These are phyloP conservation scores for Piper longum DNA, from an alignment of 164 flowering plant genomes.

Conservation along the genomic window DNA sequence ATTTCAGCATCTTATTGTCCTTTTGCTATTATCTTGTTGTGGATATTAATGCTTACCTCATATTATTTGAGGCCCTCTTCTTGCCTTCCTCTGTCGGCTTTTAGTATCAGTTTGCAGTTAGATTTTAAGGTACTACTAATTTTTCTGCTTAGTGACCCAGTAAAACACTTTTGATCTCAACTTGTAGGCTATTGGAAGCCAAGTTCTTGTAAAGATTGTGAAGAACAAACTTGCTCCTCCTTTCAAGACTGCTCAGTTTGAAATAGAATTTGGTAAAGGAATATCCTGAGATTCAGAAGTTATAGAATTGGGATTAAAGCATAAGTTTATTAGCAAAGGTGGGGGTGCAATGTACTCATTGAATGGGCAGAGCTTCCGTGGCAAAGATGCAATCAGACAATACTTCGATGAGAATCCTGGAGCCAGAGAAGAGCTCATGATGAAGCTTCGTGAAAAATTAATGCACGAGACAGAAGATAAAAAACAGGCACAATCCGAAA, in stretches of 20 bases:
- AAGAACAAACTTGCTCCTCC: slow-evolving; percentile 97
- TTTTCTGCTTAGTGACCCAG: neutral
- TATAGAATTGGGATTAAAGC: slow-evolving; percentile 52
- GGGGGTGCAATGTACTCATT: slow-evolving; percentile 28
- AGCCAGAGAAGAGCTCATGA: slow-evolving; percentile 35
- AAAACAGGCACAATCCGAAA: slow-evolving; percentile 15
- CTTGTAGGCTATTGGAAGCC: slow-evolving; percentile 61
- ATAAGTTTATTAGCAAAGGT: slow-evolving; percentile 38
- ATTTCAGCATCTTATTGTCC: too few relatives aligned
- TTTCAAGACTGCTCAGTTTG: slow-evolving; percentile 64
- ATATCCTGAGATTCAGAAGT: slow-evolving; percentile 57
- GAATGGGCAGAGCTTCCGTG: slow-evolving; percentile 36
- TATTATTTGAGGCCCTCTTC: too few relatives aligned
- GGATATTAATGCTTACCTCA: too few relatives aligned
- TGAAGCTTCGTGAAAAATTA: slow-evolving; percentile 52
- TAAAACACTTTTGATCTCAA: slow-evolving; percentile 1
- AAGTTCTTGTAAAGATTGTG: slow-evolving; percentile 72
- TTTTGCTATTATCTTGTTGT: too few relatives aligned
- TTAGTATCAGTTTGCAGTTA: neutral
- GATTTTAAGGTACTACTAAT: neutral
- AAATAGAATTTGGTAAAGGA: slow-evolving; percentile 91
- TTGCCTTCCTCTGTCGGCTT: neutral
- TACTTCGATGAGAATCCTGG: slow-evolving; percentile 30
- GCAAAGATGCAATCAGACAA: slow-evolving; percentile 49
- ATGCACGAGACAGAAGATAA: slow-evolving; percentile 9